These are phyloP conservation scores for Collybia mongolica DNA, from an alignment of 768 basidiomycete genomes.

Conservation along the genomic window DNA sequence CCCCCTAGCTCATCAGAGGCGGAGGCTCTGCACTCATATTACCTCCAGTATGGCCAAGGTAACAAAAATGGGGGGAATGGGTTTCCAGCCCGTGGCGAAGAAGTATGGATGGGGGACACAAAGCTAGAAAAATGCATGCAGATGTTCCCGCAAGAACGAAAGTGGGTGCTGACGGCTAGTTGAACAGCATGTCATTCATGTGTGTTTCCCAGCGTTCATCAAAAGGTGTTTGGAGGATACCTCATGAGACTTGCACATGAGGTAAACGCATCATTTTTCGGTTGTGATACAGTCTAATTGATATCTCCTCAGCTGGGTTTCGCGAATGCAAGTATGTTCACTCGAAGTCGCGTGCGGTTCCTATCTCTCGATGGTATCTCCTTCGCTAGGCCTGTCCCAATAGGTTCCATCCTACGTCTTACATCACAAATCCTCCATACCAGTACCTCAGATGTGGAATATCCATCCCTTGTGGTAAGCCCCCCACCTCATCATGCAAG, in stretches of 20 bases:
- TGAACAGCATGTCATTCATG: constrained; percentile 1
- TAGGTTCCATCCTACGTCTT: constrained; percentile 77
- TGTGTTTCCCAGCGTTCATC: constrained; percentile 55
- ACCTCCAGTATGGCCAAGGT: constrained; percentile 55
- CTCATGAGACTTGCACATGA: constrained; percentile 71
- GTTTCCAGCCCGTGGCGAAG: constrained; percentile 30
- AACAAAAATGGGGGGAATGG: constrained; percentile 19
- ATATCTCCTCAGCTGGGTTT: constrained; percentile 57
- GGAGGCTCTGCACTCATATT: constrained; percentile 64
- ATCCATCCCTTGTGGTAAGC: constrained; percentile 57
- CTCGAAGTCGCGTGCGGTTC: constrained; percentile 64
- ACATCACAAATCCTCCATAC: constrained; percentile 68
- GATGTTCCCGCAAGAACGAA: constrained; percentile 86
- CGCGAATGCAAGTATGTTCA: constrained; percentile 69
- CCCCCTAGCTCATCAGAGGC: constrained; percentile 76
- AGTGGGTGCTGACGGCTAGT: constrained; percentile 41
- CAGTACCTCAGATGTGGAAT: constrained; percentile 33
- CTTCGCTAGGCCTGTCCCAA: constrained; percentile 79
- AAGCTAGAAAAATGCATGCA: constrained; percentile 65
- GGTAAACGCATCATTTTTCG: constrained; percentile 29
- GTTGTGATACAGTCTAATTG: not conserved
- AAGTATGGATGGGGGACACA: constrained; percentile 77
- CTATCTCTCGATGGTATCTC: constrained; percentile 78
- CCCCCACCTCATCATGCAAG: not conserved
- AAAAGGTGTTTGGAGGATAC: constrained; percentile 80